Evolutionary conservation across 2,329 filamentous ascomycete species (phyloP), one percentile per base, ranked within the genome.

Genomic region (Rasamsonia emersonii): DNA sequence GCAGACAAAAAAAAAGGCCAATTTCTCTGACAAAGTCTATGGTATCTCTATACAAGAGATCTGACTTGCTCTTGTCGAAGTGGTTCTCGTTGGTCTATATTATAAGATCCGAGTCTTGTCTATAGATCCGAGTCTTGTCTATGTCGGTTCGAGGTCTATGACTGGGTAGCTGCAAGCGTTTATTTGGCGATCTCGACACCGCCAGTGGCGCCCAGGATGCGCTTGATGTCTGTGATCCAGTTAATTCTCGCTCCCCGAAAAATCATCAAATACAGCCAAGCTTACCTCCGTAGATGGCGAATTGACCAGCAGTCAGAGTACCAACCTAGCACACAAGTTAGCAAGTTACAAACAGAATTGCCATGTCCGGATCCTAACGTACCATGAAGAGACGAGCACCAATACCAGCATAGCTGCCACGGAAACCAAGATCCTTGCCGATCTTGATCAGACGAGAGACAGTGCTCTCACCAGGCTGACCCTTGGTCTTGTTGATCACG

Each of bases 401-500:
- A 49, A 93, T 82, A 76, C 85, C 85, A 53, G 72, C 68, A 70
- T 79, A 93, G 35, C 75, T 82, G 49, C 85, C 85, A 50, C 71
- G 72, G 60, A 93, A 41, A 57, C 85, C 85, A 51, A 93, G 81
- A 68, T 93, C 84, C 67, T 79, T 82, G 49, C 68, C 83, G 55
- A 93, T 93, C 79, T 91, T 91, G 71, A 89, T 71, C 55, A 93
- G 68, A 64, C 85, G 80, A 62, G 70, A 73, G 58, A 75, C 75
- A 53, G 82, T 91, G 55, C 85, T 77, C 71, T 93, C 83, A 71
- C 85, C 85, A 46, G 85, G 84, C 40, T 77, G 70, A 67, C 83
- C 85, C 72, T 85, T 79, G 67, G 82, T 85, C 82, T 91, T 91
- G 82, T 93, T 93, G 74, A 93, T 91, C 77, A 89, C 91, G 68